A percentile compares a stretch with the other conserved stretches of the same genome.
These are phyloP conservation scores for Lactifluus hygrophoroides DNA, from an alignment of 768 basidiomycete species.

Conservation along the genomic window DNA sequence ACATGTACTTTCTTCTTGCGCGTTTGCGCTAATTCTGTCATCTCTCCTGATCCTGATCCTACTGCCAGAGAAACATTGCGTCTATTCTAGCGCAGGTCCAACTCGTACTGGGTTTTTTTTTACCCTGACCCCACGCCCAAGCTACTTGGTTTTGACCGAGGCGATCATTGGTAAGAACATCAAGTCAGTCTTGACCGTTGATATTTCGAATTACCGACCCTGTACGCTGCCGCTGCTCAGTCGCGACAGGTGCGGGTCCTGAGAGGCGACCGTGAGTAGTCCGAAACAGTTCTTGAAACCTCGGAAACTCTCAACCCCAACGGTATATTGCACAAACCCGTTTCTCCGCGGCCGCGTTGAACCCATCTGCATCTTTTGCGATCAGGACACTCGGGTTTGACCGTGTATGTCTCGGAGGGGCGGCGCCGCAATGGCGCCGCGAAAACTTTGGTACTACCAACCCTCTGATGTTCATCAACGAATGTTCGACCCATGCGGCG, in stretches of 20 bases:
- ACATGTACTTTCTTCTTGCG: conserved; percentile 15
- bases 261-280: conserved; percentile 8
- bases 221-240: not conserved
- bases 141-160: not conserved
- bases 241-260: not conserved
- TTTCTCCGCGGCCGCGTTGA: conserved; percentile 6
- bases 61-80: not conserved
- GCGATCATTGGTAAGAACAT: not conserved
- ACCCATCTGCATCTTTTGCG: not conserved
- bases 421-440: not conserved
- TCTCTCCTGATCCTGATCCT: not conserved
- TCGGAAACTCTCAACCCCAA: not conserved
- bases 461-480: not conserved
- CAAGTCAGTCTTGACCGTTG: not conserved
- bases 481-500: not conserved
- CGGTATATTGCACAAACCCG: not conserved
- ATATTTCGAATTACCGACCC: not conserved
- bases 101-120: not conserved
- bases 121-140: too few species aligned
- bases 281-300: not conserved
- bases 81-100: conserved; percentile 4
- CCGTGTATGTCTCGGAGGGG: not conserved
- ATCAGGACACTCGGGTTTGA: not conserved
- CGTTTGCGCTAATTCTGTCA: conserved; percentile 14
- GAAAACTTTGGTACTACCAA: not conserved